Base-by-base conservation (phyloP, 2,329 filamentous ascomycete species). In the Hymenoscyphus albidus region DNA sequence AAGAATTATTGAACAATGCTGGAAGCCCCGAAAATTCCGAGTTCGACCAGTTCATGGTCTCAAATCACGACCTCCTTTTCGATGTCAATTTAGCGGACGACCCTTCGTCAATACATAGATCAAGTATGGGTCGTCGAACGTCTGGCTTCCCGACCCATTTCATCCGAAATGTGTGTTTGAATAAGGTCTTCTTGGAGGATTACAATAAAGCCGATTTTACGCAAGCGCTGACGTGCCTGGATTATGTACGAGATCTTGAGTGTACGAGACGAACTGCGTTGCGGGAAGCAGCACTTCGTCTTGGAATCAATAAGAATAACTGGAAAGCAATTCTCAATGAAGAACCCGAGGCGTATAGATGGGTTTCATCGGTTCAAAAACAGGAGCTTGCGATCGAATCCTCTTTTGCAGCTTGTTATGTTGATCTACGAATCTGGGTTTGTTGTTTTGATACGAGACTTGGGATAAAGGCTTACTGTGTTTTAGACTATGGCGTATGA, bases 361-460 rank as follows among this genome's bases (percentile, higher is more conserved):
- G 72, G 72, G 67, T 74, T 13, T 66, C 70, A 31, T 51, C 61
- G 13, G 66, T 71, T 16, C 68, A 71, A 58, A 62, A 63, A 12
- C 62, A 68, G 18, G 72, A 73, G 35, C 48, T 67, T 14, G 59
- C 64, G 0, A 68, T 72, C 13, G 69, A 72, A 40, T 44, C 39
- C 3, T 54, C 62, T 9, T 74, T 74, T 62, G 68, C 70, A 5
- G 58, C 55, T 13, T 31, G 71, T 14, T 73, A 65, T 32, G 32
- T 75, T 18, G 70, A 71, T 59, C 60, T 74, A 1, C 61, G 72
- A 16, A 69, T 74, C 18, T 75, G 72, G 72, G 73, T 74, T 68
- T 27, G 69, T 67, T 38, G 13, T 13, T 60, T 22, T 16, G 39
- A 55, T 31, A 10, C 22, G 16, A 13, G 18, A 6, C 16, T 54